Base-by-base conservation (phyloP, 352 stramenopile species). In the Sclerospora graminicola region DNA sequence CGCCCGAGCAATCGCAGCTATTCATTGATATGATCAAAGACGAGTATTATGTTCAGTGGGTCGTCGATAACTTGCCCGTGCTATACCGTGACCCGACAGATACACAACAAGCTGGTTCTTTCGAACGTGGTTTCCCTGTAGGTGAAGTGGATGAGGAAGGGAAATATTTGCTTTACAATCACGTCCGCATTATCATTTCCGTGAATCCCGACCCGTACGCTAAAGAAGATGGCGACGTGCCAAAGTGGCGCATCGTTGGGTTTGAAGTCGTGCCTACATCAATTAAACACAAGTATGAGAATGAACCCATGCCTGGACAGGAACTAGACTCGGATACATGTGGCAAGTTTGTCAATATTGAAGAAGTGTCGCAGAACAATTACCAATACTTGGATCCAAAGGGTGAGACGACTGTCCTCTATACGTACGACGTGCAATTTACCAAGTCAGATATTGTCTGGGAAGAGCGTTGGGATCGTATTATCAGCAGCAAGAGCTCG, bases 341-440 rank as follows among this genome's bases (percentile, higher is more conserved):
- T 44, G 78, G 78, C 63, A 91, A 93, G 68, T 91, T 92, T 35
- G 70, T 95, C 29, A 88, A 92, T 54, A 81, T 87, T 48, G 77
- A 87, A 39, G 75, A 90, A 47, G 68, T 73, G 10, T 78, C 77
- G 20, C 63, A 88, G 41, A 68, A 71, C 51, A 89, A 87, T 61
- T 85, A 87, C 66, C 73, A 87, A 65, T 91, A 93, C 53, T 36
- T 93, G 37, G 65, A 89, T 39, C 55, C 72, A 5, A 50, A 68
- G 21, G 68, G 68, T 14, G 48, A 79, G 40, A 90, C 76, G 29
- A 83, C 83, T 5, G 82, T 99, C 42, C 70, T 98, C n/a, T 99
- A 97, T 69, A 98, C 96, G 26, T 99, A 99, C 70, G 94, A 98
- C 61, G 95, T 99, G 29, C 67, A 97, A 50, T 99, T 93, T 73